phyloP scores from a whole-genome alignment of 2,329 filamentous ascomycete species.

The Periconia digitata region DNA sequence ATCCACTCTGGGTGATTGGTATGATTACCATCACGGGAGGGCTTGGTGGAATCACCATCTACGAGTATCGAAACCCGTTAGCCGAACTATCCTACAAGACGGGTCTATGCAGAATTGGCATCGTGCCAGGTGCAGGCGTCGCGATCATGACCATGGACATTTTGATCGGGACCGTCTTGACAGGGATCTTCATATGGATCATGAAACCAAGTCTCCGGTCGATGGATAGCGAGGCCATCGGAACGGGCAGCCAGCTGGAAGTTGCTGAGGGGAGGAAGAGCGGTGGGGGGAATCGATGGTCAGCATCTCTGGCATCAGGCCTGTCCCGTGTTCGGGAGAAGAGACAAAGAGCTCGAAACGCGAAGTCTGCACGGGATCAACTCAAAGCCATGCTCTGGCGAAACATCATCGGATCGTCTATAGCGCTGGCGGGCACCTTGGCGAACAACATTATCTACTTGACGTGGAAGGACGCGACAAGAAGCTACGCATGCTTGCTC shows the following conservation, averaged over 20 bases:
- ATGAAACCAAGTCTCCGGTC: constrained; percentile 26
- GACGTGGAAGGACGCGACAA: constrained; percentile 24
- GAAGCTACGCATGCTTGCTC: constrained; percentile 40
- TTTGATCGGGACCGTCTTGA: constrained; percentile 36
- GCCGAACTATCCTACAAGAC: constrained; percentile 26
- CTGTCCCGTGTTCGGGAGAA: neutral
- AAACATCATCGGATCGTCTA: constrained; percentile 28
- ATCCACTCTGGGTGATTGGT: constrained; percentile 34
- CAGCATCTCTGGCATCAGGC: neutral
- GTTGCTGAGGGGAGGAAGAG: neutral
- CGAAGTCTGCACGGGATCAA: constrained; percentile 6
- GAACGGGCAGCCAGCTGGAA: neutral
- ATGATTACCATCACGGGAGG: constrained; percentile 21
- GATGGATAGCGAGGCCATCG: no score
- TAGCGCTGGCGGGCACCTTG: constrained; percentile 38
- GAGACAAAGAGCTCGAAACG: neutral
- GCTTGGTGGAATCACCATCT: constrained; percentile 21
- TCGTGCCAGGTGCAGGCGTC: constrained; percentile 30
- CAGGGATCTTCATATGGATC: constrained; percentile 37
- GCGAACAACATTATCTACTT: constrained; percentile 38
- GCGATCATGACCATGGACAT: constrained; percentile 37
- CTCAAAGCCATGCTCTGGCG: constrained; percentile 25
- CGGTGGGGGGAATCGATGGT: neutral
- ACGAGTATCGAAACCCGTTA: constrained; percentile 26
- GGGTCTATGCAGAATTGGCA: constrained; percentile 38